Conservation (phyloP, 306 rosid genomes). For the Gastrolobium villosum region DNA sequence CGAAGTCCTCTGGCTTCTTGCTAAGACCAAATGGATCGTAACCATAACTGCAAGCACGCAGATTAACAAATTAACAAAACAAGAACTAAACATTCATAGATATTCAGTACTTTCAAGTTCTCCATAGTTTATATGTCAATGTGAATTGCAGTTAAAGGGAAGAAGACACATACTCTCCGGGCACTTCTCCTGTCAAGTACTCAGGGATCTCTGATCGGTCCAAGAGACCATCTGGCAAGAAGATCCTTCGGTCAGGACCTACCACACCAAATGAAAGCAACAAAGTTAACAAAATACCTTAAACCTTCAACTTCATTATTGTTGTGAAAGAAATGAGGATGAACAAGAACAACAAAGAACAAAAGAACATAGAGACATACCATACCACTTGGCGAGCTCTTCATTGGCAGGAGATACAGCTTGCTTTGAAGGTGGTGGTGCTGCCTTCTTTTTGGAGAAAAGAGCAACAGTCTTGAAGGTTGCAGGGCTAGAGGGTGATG, state of each 20-base stretch:
- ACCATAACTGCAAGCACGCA: conserved; percentile 70
- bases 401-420: conserved; percentile 58
- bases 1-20: conserved; percentile 93
- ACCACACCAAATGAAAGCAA: conserved; percentile 35
- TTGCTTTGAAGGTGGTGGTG: conserved; percentile 65
- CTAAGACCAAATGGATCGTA: conserved; percentile 96
- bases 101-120: not conserved
- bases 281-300: too few relatives aligned
- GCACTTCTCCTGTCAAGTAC: conserved; percentile 97
- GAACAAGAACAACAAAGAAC: too few relatives aligned
- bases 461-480: conserved; percentile 73
- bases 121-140: not conserved
- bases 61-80: conserved; percentile 29
- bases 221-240: conserved; percentile 90
- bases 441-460: conserved; percentile 72
- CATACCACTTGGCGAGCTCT: conserved; percentile 94
- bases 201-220: conserved; percentile 98
- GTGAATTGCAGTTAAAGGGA: not conserved
- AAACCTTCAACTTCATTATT: too few relatives aligned
- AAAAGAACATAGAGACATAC: conserved; percentile 50
- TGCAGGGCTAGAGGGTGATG: conserved; percentile 59
- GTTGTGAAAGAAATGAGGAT: not conserved
- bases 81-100: not conserved
- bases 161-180: conserved; percentile 77
- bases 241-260: conserved; percentile 99